phyloP scores from a whole-genome alignment of 1,139 yeast species.

The Oligophagozyma castellii region DNA sequence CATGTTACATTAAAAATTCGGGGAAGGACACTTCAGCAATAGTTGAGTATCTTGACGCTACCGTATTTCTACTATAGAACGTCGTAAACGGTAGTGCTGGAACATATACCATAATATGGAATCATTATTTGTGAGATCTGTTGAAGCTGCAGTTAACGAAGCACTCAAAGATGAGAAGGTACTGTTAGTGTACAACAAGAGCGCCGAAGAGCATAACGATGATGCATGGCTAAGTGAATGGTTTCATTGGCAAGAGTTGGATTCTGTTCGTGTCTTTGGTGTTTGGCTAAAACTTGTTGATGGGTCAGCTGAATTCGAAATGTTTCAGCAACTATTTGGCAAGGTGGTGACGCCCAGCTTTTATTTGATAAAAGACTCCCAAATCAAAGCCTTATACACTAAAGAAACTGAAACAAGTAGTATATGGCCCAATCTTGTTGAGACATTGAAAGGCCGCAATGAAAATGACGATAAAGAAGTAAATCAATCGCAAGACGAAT shows the following conservation, averaged over 20 bases:
- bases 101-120: too few species aligned
- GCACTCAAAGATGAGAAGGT: slow-evolving; percentile 12
- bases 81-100: too few species aligned
- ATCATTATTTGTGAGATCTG: slow-evolving; percentile 11
- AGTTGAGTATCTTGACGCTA: too few species aligned
- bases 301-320: slow-evolving; percentile 34
- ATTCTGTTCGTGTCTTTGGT: slow-evolving; percentile 6
- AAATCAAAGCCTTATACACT: background rate
- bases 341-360: slow-evolving; percentile 35
- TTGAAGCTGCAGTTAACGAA: slow-evolving; percentile 14
- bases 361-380: slow-evolving; percentile 29
- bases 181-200: slow-evolving; percentile 14
- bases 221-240: slow-evolving; percentile 14
- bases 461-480: too few species aligned
- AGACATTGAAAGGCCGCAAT: too few species aligned
- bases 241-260: slow-evolving; percentile 16
- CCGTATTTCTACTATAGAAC: too few species aligned
- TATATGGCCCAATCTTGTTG: background rate
- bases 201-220: slow-evolving; percentile 12
- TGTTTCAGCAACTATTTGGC: slow-evolving; percentile 39
- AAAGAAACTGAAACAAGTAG: background rate
- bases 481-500: slow-evolving; percentile 1
- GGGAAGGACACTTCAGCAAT: too few species aligned
- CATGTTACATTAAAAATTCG: too few species aligned
- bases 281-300: slow-evolving; percentile 34